Percentiles rank a stretch among this genome's conserved stretches.
These are phyloP conservation scores for Tricholoma matsutake DNA, from an alignment of 768 basidiomycete genomes.

Conservation along the genomic window DNA sequence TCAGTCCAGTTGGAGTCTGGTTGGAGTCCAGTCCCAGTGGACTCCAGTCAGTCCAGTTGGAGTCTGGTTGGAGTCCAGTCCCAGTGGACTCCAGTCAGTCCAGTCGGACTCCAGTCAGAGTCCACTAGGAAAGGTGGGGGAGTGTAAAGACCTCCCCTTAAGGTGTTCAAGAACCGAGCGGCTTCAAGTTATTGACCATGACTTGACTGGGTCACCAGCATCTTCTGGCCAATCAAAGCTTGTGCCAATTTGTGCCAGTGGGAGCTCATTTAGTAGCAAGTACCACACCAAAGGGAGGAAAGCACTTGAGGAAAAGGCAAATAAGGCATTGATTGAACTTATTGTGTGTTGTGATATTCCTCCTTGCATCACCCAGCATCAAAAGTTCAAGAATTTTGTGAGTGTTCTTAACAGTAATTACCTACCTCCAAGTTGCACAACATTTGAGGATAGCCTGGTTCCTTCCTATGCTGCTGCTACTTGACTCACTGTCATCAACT, in stretches of 20 bases:
- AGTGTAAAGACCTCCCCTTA: too few relatives aligned
- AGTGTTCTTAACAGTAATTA: background rate
- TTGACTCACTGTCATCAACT: background rate
- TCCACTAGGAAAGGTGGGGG: too few relatives aligned
- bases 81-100: too few relatives aligned
- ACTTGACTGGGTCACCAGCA: background rate
- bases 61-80: too few relatives aligned
- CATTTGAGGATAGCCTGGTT: background rate
- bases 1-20: too few relatives aligned
- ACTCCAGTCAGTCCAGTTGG: too few relatives aligned
- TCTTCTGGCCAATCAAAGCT: background rate
- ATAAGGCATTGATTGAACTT: background rate
- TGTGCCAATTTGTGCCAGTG: background rate
- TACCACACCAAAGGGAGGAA: background rate
- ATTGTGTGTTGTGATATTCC: background rate
- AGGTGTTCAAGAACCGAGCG: background rate
- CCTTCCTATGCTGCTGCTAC: constrained; percentile 1
- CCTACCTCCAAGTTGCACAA: background rate
- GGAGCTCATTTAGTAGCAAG: background rate
- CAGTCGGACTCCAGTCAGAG: too few relatives aligned
- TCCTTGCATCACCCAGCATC: background rate
- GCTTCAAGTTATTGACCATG: background rate
- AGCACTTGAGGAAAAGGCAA: background rate
- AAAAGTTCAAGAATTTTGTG: background rate
- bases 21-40: too few relatives aligned